Evolutionary conservation across 768 basidiomycete genomes (phyloP).

Genomic region (Sporobolomyces pararoseus): DNA sequence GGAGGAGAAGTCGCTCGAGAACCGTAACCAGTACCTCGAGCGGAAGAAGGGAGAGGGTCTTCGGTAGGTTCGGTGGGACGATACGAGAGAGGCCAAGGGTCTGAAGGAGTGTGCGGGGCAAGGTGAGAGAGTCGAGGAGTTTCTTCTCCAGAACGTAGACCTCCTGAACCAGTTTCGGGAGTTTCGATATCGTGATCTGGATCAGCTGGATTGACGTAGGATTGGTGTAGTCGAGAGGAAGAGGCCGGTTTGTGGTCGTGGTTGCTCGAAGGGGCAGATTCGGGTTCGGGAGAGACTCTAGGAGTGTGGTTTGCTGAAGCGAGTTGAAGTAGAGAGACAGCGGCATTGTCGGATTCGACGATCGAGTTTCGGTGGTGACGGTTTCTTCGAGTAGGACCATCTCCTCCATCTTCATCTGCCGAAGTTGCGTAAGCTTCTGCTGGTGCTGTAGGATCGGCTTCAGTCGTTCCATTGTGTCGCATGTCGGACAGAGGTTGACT

Average conservation of each 20-base stretch:
- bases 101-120: constrained; percentile 14
- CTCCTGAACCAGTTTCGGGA: constrained; percentile 5
- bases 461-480: constrained; percentile 22
- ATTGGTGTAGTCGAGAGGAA: constrained; percentile 16
- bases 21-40: constrained; percentile 33
- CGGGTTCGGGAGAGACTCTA: constrained; percentile 38
- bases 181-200: constrained; percentile 17
- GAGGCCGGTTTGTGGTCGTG: constrained; percentile 18
- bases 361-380: constrained; percentile 30
- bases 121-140: constrained; percentile 28
- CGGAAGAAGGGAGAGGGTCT: constrained; percentile 34
- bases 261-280: constrained; percentile 3
- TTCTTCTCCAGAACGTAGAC: constrained; percentile 17
- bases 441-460: constrained; percentile 19
- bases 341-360: constrained; percentile 40
- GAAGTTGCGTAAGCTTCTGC: constrained; percentile 18
- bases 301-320: constrained; percentile 38
- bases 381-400: neutral
- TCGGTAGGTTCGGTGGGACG: constrained; percentile 32
- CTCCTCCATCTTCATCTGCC: constrained; percentile 13
- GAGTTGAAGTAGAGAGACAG: constrained; percentile 38
- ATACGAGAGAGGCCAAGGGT: constrained; percentile 41
- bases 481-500: constrained; percentile 33
- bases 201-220: constrained; percentile 18
- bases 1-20: constrained; percentile 34